Evolutionary conservation across 129 eudicot genomes (phyloP), one percentile per base, ranked within the genome.

Genomic region (Silybum marianum): DNA sequence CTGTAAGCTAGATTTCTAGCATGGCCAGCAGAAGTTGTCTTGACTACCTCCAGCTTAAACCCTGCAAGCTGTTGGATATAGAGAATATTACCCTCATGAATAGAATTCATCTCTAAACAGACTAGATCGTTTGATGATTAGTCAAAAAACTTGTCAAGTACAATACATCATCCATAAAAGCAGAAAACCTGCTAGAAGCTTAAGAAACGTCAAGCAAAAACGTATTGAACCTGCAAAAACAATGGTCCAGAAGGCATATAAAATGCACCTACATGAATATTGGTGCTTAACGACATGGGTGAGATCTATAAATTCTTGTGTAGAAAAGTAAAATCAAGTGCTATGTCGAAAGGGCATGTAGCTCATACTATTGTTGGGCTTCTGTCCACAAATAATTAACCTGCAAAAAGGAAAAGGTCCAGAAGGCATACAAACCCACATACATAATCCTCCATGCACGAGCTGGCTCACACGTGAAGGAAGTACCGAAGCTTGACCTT

Each of bases 1-100:
- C 87, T 86, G n/a, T 85, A 81, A 38, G 97, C 99, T 67, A 95
- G 94, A 39, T 89, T 90, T 81, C 90, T 90, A 72, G 99, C 99
- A 88, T 95, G 99, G 71, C 99, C 99, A 25, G 99, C 99, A 84
- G 95, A 90, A 68, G 89, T 90, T 77, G 99, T 95, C 86, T 95
- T 92, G 79, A 95, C 97, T 72, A 95, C 94, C 90, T 94, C 97
- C 81, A 94, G 84, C 88, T 89, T 87, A 84, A 94, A 94, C 71
- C 98, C 98, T 36, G 98, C 97, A 81, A 94, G 97, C 98, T 94
- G 93, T 34, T 30, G 74, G 8, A 74, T 75, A 69, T n/a, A 9
- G 19, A 74, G 4, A 81, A 67, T 12, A 66, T 74, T 74, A 78
- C 51, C 60, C 42, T 30, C 80, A 26, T 46, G 38, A 19, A 62